Percentiles rank a stretch among this genome's conserved stretches.
phyloP scores from a whole-genome alignment of 2,329 filamentous ascomycete species.

The Cladophialophora carrionii region DNA sequence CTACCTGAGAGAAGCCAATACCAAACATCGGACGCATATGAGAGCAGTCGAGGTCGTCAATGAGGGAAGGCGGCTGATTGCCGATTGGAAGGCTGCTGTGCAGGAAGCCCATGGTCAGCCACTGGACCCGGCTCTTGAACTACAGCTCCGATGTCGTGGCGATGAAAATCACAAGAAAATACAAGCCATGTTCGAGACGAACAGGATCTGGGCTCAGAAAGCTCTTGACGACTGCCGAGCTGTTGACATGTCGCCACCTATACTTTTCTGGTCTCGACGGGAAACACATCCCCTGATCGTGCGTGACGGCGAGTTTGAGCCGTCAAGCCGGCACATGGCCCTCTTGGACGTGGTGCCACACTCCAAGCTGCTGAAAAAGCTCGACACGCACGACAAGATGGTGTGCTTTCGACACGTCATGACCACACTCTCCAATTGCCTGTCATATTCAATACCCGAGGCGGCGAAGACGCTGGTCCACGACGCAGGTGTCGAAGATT shows the following conservation, averaged over 20 bases:
- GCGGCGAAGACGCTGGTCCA: constrained; percentile 27
- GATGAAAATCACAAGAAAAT: constrained; percentile 17
- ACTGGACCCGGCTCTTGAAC: constrained; percentile 5
- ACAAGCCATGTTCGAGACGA: constrained; percentile 20
- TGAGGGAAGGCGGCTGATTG: constrained; percentile 24
- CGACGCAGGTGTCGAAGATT: constrained; percentile 29
- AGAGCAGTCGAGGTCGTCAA: constrained; percentile 28
- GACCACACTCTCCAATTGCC: constrained; percentile 10
- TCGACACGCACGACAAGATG: constrained; percentile 42
- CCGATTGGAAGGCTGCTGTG: constrained; percentile 20
- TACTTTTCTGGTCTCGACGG: constrained; percentile 35
- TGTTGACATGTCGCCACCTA: constrained; percentile 25
- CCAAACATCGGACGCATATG: constrained; percentile 25
- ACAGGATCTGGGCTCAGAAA: constrained; percentile 31
- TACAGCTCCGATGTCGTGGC: constrained; percentile 11
- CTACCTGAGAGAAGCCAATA: constrained; percentile 19
- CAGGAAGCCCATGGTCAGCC: not conserved
- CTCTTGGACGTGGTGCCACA: constrained; percentile 58
- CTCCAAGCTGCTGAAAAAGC: constrained; percentile 60
- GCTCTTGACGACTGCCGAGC: constrained; percentile 37
- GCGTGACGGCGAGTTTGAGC: constrained; percentile 32
- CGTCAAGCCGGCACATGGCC: constrained; percentile 26
- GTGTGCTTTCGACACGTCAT: constrained; percentile 35
- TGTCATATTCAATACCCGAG: constrained; percentile 23
- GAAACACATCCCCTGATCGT: constrained; percentile 33